Conservation (phyloP, 371 early-diverging fungal species). For the Pancytospora philotis region DNA sequence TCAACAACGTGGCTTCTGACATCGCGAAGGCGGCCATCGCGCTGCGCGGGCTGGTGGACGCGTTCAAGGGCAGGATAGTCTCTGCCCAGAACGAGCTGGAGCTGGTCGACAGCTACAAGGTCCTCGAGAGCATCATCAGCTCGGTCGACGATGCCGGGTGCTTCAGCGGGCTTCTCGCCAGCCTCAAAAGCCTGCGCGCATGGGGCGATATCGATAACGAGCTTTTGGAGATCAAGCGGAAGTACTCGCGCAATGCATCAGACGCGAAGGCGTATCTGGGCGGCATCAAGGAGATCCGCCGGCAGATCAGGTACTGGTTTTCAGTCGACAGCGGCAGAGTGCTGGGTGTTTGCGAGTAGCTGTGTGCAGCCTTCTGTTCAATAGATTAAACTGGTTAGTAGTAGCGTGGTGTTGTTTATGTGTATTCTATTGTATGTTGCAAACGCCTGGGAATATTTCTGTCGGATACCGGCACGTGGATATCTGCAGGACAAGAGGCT, state of each 20-base stretch:
- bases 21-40: slow-evolving; percentile 15
- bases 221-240: slow-evolving; percentile 17
- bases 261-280: slow-evolving; percentile 9
- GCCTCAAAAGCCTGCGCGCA: not conserved
- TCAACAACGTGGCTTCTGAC: slow-evolving; percentile 19
- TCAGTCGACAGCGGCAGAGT: slow-evolving; percentile 3
- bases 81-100: not conserved
- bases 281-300: not conserved
- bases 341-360: not conserved
- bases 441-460: too few relatives aligned
- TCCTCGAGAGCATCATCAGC: slow-evolving; percentile 4
- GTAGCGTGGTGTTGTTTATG: too few relatives aligned
- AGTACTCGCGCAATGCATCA: slow-evolving; percentile 24
- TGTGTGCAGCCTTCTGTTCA: too few relatives aligned
- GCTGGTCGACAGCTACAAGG: not conserved
- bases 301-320: slow-evolving; percentile 11
- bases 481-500: too few relatives aligned
- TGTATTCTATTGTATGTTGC: too few relatives aligned
- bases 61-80: not conserved
- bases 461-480: too few relatives aligned
- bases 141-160: not conserved
- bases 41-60: slow-evolving; percentile 3
- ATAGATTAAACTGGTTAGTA: too few relatives aligned
- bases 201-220: slow-evolving; percentile 29
- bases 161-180: not conserved